Percentiles rank a stretch among this genome's conserved stretches.
Evolutionary conservation across 495 filamentous ascomycete genomes (phyloP).

Genomic region (Hypoxylon cercidicola): DNA sequence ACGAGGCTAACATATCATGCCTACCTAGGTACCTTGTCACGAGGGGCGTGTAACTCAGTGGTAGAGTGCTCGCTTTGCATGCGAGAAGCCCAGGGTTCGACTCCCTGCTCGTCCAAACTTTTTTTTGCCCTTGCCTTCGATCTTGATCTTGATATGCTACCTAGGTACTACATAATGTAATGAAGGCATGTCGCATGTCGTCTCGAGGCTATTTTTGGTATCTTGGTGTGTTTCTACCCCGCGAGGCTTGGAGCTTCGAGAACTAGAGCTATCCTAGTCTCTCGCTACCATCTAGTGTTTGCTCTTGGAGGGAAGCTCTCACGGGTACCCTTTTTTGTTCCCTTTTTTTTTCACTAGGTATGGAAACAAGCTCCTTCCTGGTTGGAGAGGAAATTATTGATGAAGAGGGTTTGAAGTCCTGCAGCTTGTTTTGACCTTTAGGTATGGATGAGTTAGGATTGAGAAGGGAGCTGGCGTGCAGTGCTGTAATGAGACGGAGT

Average conservation of each 20-base stretch:
- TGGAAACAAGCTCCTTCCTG: slow-evolving; percentile 2
- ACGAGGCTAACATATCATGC: too few relatives aligned
- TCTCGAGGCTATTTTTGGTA: neutral
- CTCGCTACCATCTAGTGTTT: neutral
- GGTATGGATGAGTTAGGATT: too few relatives aligned
- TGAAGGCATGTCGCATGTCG: neutral
- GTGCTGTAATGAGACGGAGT: too few relatives aligned
- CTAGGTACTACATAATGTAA: too few relatives aligned
- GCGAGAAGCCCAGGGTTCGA: slow-evolving; percentile 42
- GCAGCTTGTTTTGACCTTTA: too few relatives aligned
- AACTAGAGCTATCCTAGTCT: neutral
- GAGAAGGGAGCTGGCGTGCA: too few relatives aligned
- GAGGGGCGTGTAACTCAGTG: slow-evolving; percentile 38
- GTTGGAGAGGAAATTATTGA: neutral
- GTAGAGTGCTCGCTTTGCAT: slow-evolving; percentile 43
- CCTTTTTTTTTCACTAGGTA: neutral
- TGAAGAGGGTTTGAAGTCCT: too few relatives aligned
- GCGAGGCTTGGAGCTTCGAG: neutral
- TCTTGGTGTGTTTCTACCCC: neutral
- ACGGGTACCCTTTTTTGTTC: neutral
- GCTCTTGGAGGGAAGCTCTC: neutral
- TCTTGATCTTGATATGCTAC: too few relatives aligned
- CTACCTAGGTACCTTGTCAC: too few relatives aligned
- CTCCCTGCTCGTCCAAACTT: slow-evolving; percentile 37
- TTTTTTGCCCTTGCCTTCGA: slow-evolving; percentile 6